Base-by-base conservation (phyloP, 192 early-diverging fungal species). In the Coemansia brasiliensis region DNA sequence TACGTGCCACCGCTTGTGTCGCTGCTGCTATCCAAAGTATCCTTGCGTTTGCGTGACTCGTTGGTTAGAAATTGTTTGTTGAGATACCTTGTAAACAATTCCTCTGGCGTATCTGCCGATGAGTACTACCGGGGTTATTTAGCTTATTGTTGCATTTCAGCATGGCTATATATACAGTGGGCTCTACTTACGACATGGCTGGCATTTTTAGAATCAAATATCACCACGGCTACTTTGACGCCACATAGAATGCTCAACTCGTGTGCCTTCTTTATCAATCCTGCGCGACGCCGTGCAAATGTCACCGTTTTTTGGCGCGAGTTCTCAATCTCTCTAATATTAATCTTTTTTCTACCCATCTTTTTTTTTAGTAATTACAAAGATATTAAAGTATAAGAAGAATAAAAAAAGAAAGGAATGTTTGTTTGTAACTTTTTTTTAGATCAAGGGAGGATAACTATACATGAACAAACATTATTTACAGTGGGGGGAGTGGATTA, bases 321-420 rank as follows among this genome's bases (percentile, higher is more conserved):
- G 57, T 82, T 74, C 60, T 78, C 80, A 21, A 82, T 82, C 43
- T 66, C 71, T 5, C 55, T 54, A 29, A 82, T 78, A n/a, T 74
- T 79, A 52, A 79, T 79, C 66, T 74, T 79, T 56, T 79, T 79
- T 63, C 77, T 69, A 21, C 77, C 77, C 77, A 79, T 79, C n/a
- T n/a, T n/a, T n/a, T n/a, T n/a, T 24, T 9, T 40, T 39, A 53
- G 17, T 16, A 42, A 42, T 16, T 4, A 16, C 17, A 41, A 26
- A 4, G 18, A 41, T n/a, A n/a, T n/a, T n/a, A 46, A 21, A 45
- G 2, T 16, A 25, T 15, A 55, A 42, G 32, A 25, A n/a, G n/a
- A n/a, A n/a, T n/a, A n/a, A n/a, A n/a, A n/a, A n/a, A 42, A 40
- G 54, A 41, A 55, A 22, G 16, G 44, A 22, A 22, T 46, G 44